phyloP scores from a whole-genome alignment of 106 monocot species.

The Dendrobium chrysotoxum region DNA sequence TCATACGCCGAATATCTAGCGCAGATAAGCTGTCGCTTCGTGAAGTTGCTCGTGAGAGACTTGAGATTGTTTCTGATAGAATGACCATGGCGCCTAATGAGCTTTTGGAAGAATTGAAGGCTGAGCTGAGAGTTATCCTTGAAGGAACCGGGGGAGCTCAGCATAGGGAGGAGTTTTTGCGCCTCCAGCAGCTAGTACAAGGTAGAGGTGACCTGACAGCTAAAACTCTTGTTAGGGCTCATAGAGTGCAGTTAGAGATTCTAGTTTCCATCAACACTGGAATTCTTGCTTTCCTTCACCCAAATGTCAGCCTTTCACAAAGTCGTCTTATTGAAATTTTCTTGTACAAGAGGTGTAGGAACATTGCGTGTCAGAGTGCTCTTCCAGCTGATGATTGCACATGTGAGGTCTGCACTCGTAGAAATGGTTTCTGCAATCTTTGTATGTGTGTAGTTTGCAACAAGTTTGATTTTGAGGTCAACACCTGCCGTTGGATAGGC shows the following conservation, averaged over 20 bases:
- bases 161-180: slow-evolving; percentile 75
- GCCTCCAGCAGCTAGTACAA: slow-evolving; percentile 75
- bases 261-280: slow-evolving; percentile 91
- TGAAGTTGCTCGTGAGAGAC: slow-evolving; percentile 63
- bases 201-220: slow-evolving; percentile 59
- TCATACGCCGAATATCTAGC: slow-evolving; percentile 43
- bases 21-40: slow-evolving; percentile 54
- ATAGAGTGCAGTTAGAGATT: slow-evolving; percentile 83
- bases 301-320: slow-evolving; percentile 70
- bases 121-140: slow-evolving; percentile 68
- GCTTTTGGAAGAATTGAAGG: slow-evolving; percentile 77
- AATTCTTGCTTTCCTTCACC: slow-evolving; percentile 92
- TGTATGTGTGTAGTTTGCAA: slow-evolving; percentile 98
- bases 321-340: slow-evolving; percentile 79
- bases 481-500: slow-evolving; percentile 99
- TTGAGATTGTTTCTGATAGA: slow-evolving; percentile 69
- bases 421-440: slow-evolving; percentile 89
- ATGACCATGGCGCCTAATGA: slow-evolving; percentile 73
- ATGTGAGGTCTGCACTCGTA: slow-evolving; percentile 67
- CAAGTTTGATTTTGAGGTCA: slow-evolving; percentile 98
- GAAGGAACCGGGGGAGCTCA: slow-evolving; percentile 85
- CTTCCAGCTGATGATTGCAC: slow-evolving; percentile 90
- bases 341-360: slow-evolving; percentile 87
- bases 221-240: slow-evolving; percentile 53
- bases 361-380: slow-evolving; percentile 78